Conservation (phyloP, 495 filamentous ascomycete species). For the Penicillium verhagenii region DNA sequence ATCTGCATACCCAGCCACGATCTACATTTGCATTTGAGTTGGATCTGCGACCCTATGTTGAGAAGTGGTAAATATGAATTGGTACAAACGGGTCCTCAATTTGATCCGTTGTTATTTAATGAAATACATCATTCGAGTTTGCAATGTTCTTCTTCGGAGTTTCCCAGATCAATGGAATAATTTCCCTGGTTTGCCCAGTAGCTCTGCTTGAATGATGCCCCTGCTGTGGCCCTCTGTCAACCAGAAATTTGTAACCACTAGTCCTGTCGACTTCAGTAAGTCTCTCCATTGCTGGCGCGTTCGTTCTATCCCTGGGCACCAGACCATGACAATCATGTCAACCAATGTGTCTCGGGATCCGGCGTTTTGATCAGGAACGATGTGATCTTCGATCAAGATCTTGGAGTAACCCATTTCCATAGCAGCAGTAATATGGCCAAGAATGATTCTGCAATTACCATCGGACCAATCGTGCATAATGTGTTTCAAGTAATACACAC, state of each 20-base stretch:
- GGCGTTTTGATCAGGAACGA: neutral
- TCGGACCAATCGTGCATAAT: conserved; percentile 1
- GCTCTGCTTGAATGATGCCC: conserved; percentile 14
- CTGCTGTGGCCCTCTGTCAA: neutral
- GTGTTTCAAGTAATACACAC: conserved; percentile 1
- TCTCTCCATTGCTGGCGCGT: neutral
- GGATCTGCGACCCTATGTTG: conserved; percentile 75
- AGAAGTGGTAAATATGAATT: conserved; percentile 59
- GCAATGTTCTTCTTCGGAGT: too few species aligned
- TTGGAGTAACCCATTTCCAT: neutral
- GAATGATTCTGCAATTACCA: neutral
- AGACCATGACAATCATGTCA: neutral
- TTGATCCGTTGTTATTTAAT: too few species aligned
- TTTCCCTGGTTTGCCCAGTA: too few species aligned
- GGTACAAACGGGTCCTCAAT: neutral
- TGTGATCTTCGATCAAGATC: neutral
- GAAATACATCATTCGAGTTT: too few species aligned
- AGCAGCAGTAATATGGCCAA: neutral
- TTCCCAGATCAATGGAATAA: too few species aligned
- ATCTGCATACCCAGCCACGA: conserved; percentile 80
- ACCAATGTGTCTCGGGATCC: neutral
- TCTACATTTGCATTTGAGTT: conserved; percentile 82
- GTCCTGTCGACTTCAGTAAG: neutral
- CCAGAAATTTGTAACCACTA: neutral
- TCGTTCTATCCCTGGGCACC: neutral